These are phyloP conservation scores for Phytophthora palmivora DNA, from an alignment of 352 stramenopile genomes.

Conservation along the genomic window DNA sequence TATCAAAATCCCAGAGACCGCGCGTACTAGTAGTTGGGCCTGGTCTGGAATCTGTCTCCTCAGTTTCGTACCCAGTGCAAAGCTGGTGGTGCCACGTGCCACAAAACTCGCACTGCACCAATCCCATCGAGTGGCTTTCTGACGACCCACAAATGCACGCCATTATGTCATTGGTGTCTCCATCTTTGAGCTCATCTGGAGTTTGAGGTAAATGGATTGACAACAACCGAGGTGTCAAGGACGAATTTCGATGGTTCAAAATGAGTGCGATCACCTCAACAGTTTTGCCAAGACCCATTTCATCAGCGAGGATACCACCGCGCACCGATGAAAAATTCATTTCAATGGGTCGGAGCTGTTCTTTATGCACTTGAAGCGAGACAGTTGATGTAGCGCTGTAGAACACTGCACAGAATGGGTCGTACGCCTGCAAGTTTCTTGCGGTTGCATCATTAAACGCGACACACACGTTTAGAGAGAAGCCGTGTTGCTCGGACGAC, in stretches of 20 bases:
- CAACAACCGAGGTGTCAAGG: constrained; percentile 21
- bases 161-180: constrained; percentile 8
- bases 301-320: constrained; percentile 93
- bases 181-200: not conserved
- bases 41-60: not conserved
- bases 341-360: constrained; percentile 15
- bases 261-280: constrained; percentile 80
- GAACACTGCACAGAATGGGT: constrained; percentile 54
- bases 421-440: constrained; percentile 30
- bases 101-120: constrained; percentile 63
- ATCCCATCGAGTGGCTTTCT: constrained; percentile 45
- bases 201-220: constrained; percentile 5
- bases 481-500: constrained; percentile 23
- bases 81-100: constrained; percentile 67
- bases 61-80: constrained; percentile 51
- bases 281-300: constrained; percentile 93
- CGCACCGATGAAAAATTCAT: constrained; percentile 36
- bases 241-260: constrained; percentile 57
- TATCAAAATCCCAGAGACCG: constrained; percentile 33
- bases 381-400: constrained; percentile 2
- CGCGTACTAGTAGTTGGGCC: constrained; percentile 1
- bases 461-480: constrained; percentile 13
- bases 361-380: not conserved
- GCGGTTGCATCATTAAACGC: constrained; percentile 22
- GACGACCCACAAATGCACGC: constrained; percentile 67